Evolutionary conservation across 805 yeast genomes (phyloP).

Genomic region (Sugiyamaella valdiviana): DNA sequence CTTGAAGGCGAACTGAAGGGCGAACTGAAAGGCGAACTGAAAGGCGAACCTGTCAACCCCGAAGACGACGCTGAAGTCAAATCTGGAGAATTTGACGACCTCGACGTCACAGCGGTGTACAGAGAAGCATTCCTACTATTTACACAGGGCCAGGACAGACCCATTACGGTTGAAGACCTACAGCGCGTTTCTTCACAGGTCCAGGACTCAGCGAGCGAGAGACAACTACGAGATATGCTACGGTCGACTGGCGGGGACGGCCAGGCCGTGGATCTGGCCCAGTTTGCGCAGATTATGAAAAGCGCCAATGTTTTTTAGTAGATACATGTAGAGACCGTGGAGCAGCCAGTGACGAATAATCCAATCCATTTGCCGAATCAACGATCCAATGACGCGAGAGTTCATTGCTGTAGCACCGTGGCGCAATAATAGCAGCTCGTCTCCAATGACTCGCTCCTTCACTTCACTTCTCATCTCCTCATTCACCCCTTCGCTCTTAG

Average conservation of each 20-base stretch:
- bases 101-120: neutral
- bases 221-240: slow-evolving; percentile 31
- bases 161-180: slow-evolving; percentile 27
- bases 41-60: neutral
- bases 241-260: slow-evolving; percentile 16
- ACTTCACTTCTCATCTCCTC: no score
- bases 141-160: slow-evolving; percentile 14
- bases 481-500: no score
- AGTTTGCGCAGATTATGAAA: slow-evolving; percentile 26
- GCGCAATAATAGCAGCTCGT: no score
- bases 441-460: no score
- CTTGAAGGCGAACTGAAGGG: neutral
- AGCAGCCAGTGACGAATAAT: no score
- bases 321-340: no score
- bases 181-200: slow-evolving; percentile 19
- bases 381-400: no score
- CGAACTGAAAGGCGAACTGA: neutral
- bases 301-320: slow-evolving; percentile 16
- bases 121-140: slow-evolving; percentile 16
- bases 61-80: neutral
- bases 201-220: slow-evolving; percentile 25
- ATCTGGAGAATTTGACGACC: neutral
- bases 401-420: no score
- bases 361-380: slow-evolving; percentile 7
- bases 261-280: slow-evolving; percentile 16